Evolutionary conservation across 345 rosid species (phyloP), one percentile per base, ranked within the genome.

Genomic region (Aurinia saxatilis): DNA sequence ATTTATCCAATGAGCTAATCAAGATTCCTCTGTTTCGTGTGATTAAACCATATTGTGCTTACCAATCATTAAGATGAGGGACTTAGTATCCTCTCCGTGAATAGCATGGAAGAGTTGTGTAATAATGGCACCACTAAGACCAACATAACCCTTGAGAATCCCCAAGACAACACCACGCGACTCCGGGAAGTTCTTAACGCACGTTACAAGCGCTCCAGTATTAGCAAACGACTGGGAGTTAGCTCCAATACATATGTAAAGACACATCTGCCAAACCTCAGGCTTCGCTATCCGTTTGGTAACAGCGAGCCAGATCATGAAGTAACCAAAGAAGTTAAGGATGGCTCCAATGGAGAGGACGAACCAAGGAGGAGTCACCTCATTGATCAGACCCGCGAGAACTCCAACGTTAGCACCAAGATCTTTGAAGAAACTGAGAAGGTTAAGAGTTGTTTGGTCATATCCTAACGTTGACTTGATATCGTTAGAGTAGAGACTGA

Each of bases 181-280:
- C 37, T 79, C 82, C 10, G 87, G 87, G 79, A 82, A 82, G 65
- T 79, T 82, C 62, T 79, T 77, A 16, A 82, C 87, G 55, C 74
- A 75, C 41, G 87, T 79, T 57, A 79, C 84, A 0, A 77, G 57
- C 9, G 79, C 70, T 6, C 87, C 84, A 0, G 84, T 82, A 8
- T 80, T 80, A 53, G 84, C 77, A 15, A 80, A 82, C 1, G 87
- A 69, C 59, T 77, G 87, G 0, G 87, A 82, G 67, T 82, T 82
- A 3, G 87, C 79, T 7, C 84, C 87, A 3, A 80, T 19, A 21
- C 80, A 82, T 8, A 78, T 78, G 55, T 73, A 82, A 0, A 78
- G 33, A 39, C 84, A 82, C 87, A 82, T 82, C 1, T 77, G 76
- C 87, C 87, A 82, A 5, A 82, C 71, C 13, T 56, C 66, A 31